Evolutionary conservation across 768 basidiomycete genomes (phyloP).

Genomic region (Pulveroboletus ravenelii): DNA sequence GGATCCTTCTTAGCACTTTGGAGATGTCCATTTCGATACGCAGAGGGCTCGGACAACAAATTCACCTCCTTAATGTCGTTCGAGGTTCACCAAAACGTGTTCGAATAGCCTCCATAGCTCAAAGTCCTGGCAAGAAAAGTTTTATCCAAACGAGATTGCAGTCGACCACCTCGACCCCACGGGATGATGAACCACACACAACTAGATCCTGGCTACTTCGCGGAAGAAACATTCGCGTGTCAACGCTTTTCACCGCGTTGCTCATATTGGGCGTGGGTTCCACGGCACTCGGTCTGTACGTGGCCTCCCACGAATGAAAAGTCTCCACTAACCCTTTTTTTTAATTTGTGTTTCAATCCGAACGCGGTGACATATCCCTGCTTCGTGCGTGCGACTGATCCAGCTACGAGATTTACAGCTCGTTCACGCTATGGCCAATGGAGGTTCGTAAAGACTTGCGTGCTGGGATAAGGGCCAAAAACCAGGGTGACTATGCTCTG

Average conservation of each 20-base stretch:
- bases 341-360: neutral
- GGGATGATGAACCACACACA: neutral
- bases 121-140: neutral
- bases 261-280: slow-evolving; percentile 36
- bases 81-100: neutral
- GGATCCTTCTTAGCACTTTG: neutral
- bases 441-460: slow-evolving; percentile 62
- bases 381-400: neutral
- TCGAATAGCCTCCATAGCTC: neutral
- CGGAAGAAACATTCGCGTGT: slow-evolving; percentile 29
- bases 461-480: slow-evolving; percentile 57
- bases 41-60: slow-evolving; percentile 1
- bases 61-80: neutral
- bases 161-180: slow-evolving; percentile 11
- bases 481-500: slow-evolving; percentile 48
- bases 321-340: neutral
- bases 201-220: slow-evolving; percentile 7
- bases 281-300: slow-evolving; percentile 44
- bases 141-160: slow-evolving; percentile 2
- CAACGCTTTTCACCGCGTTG: slow-evolving; percentile 36
- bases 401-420: slow-evolving; percentile 54
- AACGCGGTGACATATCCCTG: neutral
- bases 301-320: slow-evolving; percentile 3
- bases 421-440: slow-evolving; percentile 62
- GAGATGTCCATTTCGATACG: slow-evolving; percentile 5